Evolutionary conservation across 73 alveolate genomes (phyloP).

Genomic region (Tetrahymena malaccensis): DNA sequence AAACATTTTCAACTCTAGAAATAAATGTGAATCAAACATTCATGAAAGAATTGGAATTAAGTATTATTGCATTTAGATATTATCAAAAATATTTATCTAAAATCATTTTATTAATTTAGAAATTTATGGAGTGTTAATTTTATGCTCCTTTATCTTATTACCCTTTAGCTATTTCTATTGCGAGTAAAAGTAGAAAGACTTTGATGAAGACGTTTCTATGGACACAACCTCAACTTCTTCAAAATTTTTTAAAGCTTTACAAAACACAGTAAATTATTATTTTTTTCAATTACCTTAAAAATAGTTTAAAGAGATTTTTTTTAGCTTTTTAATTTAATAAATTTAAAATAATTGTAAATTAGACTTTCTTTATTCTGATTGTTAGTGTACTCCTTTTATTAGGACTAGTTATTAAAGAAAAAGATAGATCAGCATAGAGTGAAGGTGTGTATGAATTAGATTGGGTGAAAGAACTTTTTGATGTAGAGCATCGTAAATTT

Average conservation of each 20-base stretch:
- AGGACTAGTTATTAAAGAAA: neutral
- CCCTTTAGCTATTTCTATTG: neutral
- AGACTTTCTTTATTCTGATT: neutral
- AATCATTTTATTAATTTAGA: neutral
- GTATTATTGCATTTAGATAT: neutral
- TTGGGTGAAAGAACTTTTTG: conserved; percentile 39
- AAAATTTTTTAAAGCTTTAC: neutral
- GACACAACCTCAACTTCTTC: neutral
- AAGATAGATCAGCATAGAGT: neutral
- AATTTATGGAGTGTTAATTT: neutral
- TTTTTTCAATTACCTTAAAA: neutral
- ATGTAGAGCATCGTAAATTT: conserved; percentile 24
- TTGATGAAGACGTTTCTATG: neutral
- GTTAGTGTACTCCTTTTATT: neutral
- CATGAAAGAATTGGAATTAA: neutral
- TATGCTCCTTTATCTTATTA: neutral
- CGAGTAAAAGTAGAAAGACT: neutral
- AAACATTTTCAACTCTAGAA: neutral
- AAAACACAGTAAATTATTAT: neutral
- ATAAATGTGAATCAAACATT: neutral
- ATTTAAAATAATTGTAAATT: neutral
- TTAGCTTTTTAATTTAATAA: neutral
- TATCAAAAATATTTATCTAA: neutral
- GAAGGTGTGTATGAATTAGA: neutral
- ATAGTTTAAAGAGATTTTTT: neutral